Evolutionary conservation across 768 basidiomycete genomes (phyloP), one percentile per base, ranked within the genome.

Genomic region (Serendipita sp.): DNA sequence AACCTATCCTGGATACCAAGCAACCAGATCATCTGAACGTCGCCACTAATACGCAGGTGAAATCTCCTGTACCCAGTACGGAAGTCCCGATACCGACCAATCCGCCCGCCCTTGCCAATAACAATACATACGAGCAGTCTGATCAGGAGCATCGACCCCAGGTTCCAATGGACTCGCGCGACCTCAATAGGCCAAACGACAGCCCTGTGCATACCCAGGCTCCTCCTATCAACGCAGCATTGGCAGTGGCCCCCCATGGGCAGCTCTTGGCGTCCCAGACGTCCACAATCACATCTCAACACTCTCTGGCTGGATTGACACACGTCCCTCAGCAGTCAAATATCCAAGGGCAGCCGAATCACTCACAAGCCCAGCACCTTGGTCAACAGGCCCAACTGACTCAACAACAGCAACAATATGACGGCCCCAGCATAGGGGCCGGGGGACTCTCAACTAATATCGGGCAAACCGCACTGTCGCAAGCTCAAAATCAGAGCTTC

Each of bases 401-500:
- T 18, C 68, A 70, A 16, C 77, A 77, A 63, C 77, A 77, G 56
- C 75, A 76, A 35, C 76, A 75, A 47, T 70, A 73, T 38, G 32
- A 54, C 66, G 35, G 44, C 68, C 46, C 62, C 58, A 28, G 56
- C 68, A 18, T 35, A 34, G 36, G 73, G 72, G 62, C 71, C 70
- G 51, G 64, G 44, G n/a, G 45, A 65, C 48, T 48, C 18, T 64
- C 47, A 35, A 51, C 52, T 47, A 8, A 48, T 47, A 35, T 51
- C 13, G 60, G 64, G 30, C 56, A 38, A 54, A 23, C 28, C 28
- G 36, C 36, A 65, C 51, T 45, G 30, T 35, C 58, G 16, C 63
- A 64, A 18, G 8, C 38, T 8, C 41, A 45, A 16, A 44, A 35
- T 30, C 46, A 13, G 44, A 5, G 13, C 8, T 64, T 18, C 23